phyloP scores from a whole-genome alignment of 2,329 filamentous ascomycete genomes.

The Aspergillus brunneoviolaceus region DNA sequence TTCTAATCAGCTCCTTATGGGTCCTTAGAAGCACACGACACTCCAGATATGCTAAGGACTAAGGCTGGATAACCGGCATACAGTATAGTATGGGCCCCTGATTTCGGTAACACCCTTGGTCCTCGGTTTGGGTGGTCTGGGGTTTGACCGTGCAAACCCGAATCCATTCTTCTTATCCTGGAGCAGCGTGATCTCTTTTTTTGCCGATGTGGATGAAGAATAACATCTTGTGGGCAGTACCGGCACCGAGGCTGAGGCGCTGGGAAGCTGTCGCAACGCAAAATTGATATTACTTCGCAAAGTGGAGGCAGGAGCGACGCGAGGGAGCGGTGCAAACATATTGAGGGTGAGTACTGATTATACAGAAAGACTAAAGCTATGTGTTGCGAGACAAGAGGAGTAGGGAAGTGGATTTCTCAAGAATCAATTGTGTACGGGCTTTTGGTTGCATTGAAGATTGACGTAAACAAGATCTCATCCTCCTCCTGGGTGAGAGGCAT shows the following conservation, averaged over 20 bases:
- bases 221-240: constrained; percentile 16
- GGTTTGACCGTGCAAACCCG: constrained; percentile 54
- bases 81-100: constrained; percentile 56
- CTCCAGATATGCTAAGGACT: not conserved
- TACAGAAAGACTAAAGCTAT: not conserved
- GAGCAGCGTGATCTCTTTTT: constrained; percentile 38
- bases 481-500: not conserved
- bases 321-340: constrained; percentile 14
- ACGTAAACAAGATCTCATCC: constrained; percentile 6
- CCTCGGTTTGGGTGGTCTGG: constrained; percentile 50
- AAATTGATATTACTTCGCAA: constrained; percentile 10
- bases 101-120: constrained; percentile 55
- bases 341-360: not conserved
- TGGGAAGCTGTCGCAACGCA: constrained; percentile 12
- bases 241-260: constrained; percentile 6
- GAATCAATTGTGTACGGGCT: not conserved
- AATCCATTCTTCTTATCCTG: constrained; percentile 52
- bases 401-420: no score
- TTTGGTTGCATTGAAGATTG: not conserved
- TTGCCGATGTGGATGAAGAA: constrained; percentile 18
- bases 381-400: no score
- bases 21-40: not conserved
- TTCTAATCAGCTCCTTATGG: not conserved
- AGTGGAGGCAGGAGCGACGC: not conserved
- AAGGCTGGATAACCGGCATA: constrained; percentile 18